These are phyloP conservation scores for Peronospora farinosa DNA, from an alignment of 352 stramenopile genomes.

Conservation along the genomic window DNA sequence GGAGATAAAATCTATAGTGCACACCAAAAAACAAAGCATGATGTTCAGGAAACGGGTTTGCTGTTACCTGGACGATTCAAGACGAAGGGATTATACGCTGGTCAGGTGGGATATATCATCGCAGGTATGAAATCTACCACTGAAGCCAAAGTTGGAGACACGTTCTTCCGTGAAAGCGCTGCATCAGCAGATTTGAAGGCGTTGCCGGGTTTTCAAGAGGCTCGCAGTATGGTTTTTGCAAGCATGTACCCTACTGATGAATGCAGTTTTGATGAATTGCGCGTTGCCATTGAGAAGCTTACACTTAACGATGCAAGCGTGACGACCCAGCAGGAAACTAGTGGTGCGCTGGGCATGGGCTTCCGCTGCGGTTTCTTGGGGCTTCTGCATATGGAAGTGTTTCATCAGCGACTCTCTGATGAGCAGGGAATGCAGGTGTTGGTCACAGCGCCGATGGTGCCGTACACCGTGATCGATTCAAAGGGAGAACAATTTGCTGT, in stretches of 20 bases:
- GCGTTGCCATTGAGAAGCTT: conserved; percentile 93
- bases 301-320: conserved; percentile 97
- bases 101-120: conserved; percentile 96
- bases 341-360: conserved; percentile 90
- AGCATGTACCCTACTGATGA: conserved; percentile 97
- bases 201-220: conserved; percentile 77
- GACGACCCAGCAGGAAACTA: conserved; percentile 93
- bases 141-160: conserved; percentile 91
- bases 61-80: conserved; percentile 84
- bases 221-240: conserved; percentile 96
- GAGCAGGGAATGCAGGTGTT: conserved; percentile 97
- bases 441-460: conserved; percentile 97
- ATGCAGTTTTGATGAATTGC: conserved; percentile 94
- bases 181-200: conserved; percentile 43
- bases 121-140: conserved; percentile 95
- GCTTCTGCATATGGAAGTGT: conserved; percentile 97
- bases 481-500: conserved; percentile 38
- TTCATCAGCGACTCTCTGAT: conserved; percentile 95
- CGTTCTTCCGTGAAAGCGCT: conserved; percentile 65
- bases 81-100: conserved; percentile 76
- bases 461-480: conserved; percentile 88
- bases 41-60: conserved; percentile 94
- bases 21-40: conserved; percentile 85
- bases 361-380: conserved; percentile 97
- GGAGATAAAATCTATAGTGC: conserved; percentile 75